A percentile compares a stretch with the other conserved stretches of the same genome.
Evolutionary conservation across 768 basidiomycete genomes (phyloP).

Genomic region (Amylocystis lapponica): DNA sequence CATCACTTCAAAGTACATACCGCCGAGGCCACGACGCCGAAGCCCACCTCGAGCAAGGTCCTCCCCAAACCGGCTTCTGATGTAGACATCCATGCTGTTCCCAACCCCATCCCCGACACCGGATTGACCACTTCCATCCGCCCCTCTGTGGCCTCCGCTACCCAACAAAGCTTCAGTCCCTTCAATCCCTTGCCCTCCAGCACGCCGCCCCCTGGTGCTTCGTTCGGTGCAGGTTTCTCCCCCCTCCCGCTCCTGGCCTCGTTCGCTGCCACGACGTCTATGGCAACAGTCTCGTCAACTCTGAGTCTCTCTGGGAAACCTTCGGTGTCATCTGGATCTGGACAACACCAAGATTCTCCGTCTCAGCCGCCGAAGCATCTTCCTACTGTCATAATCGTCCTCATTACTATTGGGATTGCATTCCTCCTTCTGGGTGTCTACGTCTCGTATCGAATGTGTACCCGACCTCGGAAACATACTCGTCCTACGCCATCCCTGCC

Average conservation of each 20-base stretch:
- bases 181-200: constrained; percentile 5
- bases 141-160: constrained; percentile 3
- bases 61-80: constrained; percentile 7
- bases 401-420: constrained; percentile 47
- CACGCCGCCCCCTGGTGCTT: constrained; percentile 5
- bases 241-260: constrained; percentile 16
- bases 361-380: constrained; percentile 28
- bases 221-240: too few species aligned
- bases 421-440: constrained; percentile 43
- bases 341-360: constrained; percentile 10
- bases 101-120: constrained; percentile 46
- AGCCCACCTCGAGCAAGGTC: constrained; percentile 5
- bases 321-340: too few species aligned
- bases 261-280: constrained; percentile 1
- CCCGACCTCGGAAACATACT: constrained; percentile 44
- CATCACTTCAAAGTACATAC: too few species aligned
- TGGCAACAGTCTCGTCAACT: too few species aligned
- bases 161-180: too few species aligned
- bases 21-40: constrained; percentile 6
- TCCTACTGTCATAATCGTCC: constrained; percentile 42
- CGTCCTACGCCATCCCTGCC: constrained; percentile 72
- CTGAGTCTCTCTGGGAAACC: neutral
- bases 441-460: constrained; percentile 42
- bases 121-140: constrained; percentile 16
- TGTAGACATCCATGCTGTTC: constrained; percentile 32